Evolutionary conservation across 2,329 filamentous ascomycete species (phyloP).

Genomic region (Fusarium sp.): DNA sequence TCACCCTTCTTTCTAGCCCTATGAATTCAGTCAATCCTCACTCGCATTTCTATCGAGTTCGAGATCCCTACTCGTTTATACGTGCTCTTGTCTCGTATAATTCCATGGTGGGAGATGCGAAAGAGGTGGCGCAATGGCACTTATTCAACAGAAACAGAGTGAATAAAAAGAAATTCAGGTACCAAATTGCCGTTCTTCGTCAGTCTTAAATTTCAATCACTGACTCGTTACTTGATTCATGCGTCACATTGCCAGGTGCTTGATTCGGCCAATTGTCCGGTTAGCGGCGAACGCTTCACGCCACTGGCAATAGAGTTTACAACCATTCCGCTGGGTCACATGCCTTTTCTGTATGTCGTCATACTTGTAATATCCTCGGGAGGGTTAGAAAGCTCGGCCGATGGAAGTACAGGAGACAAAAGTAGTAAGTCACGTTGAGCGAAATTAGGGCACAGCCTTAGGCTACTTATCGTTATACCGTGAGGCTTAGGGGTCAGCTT

Average conservation of each 20-base stretch:
- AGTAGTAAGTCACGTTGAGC: too few relatives aligned
- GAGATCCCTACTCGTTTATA: background rate
- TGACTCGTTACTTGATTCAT: conserved; percentile 13
- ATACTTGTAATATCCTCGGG: background rate
- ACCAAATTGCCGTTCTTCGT: accelerated
- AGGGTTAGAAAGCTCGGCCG: too few relatives aligned
- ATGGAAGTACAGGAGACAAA: too few relatives aligned
- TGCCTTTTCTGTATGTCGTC: too few relatives aligned
- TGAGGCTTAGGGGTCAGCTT: too few relatives aligned
- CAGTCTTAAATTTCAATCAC: background rate
- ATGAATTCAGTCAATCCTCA: background rate
- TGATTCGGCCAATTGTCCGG: background rate
- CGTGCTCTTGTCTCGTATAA: background rate
- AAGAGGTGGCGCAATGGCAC: background rate
- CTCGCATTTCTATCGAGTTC: accelerated
- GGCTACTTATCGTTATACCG: too few relatives aligned
- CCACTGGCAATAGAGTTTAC: conserved; percentile 17
- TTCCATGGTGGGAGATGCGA: background rate
- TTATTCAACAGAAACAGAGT: too few relatives aligned
- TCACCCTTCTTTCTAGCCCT: conserved; percentile 4
- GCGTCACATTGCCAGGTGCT: background rate
- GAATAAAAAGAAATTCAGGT: background rate
- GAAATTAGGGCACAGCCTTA: too few relatives aligned
- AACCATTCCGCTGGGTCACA: background rate
- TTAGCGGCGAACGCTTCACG: conserved; percentile 9